Conservation (phyloP, 2,329 filamentous ascomycete species). For the Colletotrichum cuscutae region DNA sequence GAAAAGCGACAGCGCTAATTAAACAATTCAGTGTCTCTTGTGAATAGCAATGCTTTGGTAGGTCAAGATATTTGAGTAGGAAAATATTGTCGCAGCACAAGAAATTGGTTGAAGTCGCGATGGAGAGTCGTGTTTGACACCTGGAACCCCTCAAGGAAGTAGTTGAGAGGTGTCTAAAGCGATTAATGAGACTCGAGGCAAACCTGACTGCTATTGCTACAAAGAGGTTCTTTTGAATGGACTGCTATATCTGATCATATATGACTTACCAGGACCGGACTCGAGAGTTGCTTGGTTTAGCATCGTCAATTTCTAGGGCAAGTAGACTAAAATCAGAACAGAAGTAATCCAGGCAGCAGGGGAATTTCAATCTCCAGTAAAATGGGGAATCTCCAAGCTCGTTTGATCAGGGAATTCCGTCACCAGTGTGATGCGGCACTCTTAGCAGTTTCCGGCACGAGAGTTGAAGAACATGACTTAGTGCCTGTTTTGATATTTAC, state of each 20-base stretch:
- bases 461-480: background rate
- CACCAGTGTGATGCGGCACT: background rate
- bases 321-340: background rate
- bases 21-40: background rate
- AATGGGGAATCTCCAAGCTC: background rate
- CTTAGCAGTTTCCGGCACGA: background rate
- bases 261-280: background rate
- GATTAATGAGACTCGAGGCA: background rate
- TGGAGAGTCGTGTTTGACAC: background rate
- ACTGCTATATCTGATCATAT: background rate
- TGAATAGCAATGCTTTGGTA: background rate
- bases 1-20: background rate
- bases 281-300: background rate
- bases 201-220: background rate
- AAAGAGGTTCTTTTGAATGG: background rate
- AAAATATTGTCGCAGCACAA: background rate
- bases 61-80: background rate
- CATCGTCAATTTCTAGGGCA: background rate
- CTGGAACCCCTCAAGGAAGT: background rate
- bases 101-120: background rate
- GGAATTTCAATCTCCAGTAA: background rate
- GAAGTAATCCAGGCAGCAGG: no score
- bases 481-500: background rate
- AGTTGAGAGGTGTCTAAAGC: background rate
- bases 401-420: background rate